These are phyloP conservation scores for Mercurialis annua DNA, from an alignment of 345 rosid species.

Conservation along the genomic window DNA sequence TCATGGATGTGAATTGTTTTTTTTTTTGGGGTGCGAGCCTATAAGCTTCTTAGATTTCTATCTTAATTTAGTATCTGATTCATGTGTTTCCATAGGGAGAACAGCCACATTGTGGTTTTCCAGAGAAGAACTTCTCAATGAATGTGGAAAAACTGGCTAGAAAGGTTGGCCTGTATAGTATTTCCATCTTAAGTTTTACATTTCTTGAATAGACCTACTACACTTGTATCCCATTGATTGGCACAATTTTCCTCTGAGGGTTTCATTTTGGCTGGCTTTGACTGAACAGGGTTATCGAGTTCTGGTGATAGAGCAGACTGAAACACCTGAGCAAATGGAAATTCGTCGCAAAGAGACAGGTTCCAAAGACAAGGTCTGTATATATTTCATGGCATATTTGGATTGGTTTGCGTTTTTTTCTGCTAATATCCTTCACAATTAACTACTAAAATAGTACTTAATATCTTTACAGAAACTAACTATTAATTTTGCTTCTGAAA, in stretches of 20 bases:
- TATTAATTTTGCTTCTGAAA: neutral
- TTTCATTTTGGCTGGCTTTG: constrained; percentile 27
- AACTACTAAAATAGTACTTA: neutral
- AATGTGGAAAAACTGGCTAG: constrained; percentile 85
- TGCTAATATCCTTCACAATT: neutral
- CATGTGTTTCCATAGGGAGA: constrained; percentile 59
- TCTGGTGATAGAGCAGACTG: constrained; percentile 95
- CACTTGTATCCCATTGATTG: constrained; percentile 12
- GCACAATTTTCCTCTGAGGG: constrained; percentile 7
- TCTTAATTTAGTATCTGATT: constrained; percentile 12
- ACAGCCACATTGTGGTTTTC: constrained; percentile 99
- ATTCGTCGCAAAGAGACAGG: constrained; percentile 85
- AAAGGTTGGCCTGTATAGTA: constrained; percentile 54
- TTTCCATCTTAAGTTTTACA: constrained; percentile 8
- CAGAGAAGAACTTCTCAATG: constrained; percentile 86
- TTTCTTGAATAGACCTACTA: constrained; percentile 11
- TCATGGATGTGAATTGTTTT: constrained; percentile 4
- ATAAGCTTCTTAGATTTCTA: neutral
- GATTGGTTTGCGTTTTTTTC: neutral
- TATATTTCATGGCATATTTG: neutral
- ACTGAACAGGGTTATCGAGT: constrained; percentile 85
- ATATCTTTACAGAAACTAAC: neutral
- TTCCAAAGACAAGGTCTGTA: constrained; percentile 78
- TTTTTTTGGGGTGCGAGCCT: neutral
- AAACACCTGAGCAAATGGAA: constrained; percentile 96